phyloP scores from a whole-genome alignment of 768 basidiomycete genomes.

The Royoungia palumana region DNA sequence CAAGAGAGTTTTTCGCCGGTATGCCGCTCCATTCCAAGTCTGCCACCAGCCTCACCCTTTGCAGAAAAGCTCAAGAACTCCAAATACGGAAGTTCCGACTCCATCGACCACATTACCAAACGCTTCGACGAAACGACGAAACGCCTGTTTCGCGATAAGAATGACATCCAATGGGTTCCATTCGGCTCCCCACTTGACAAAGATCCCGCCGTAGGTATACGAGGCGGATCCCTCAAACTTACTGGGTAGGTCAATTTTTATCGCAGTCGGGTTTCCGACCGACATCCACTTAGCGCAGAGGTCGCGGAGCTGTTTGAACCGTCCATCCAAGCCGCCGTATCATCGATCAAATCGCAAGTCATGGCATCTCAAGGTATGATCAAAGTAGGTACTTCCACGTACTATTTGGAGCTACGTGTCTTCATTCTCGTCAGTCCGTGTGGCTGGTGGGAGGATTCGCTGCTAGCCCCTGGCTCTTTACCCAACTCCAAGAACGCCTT shows the following conservation, averaged over 20 bases:
- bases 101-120: constrained; percentile 75
- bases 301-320: constrained; percentile 77
- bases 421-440: constrained; percentile 51
- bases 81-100: constrained; percentile 66
- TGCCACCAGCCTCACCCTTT: constrained; percentile 4
- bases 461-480: constrained; percentile 77
- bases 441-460: constrained; percentile 84
- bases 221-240: constrained; percentile 67
- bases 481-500: constrained; percentile 69
- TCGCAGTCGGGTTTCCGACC: constrained; percentile 1
- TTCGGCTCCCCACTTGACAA: constrained; percentile 81
- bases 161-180: constrained; percentile 65
- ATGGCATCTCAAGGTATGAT: constrained; percentile 65
- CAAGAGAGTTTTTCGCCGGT: constrained; percentile 72
- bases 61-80: constrained; percentile 71
- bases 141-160: constrained; percentile 67
- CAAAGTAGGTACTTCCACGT: constrained; percentile 39
- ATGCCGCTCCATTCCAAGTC: constrained; percentile 1
- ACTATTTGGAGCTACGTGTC: constrained; percentile 1
- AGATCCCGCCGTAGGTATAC: constrained; percentile 64
- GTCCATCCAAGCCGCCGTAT: constrained; percentile 68
- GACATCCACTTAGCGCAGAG: constrained; percentile 31
- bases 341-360: constrained; percentile 68
- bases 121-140: constrained; percentile 84
- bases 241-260: constrained; percentile 50